A percentile compares a stretch with the other conserved stretches of the same genome.
These are phyloP conservation scores for Echeveria elegans DNA, from an alignment of 164 flowering plant genomes.

Conservation along the genomic window DNA sequence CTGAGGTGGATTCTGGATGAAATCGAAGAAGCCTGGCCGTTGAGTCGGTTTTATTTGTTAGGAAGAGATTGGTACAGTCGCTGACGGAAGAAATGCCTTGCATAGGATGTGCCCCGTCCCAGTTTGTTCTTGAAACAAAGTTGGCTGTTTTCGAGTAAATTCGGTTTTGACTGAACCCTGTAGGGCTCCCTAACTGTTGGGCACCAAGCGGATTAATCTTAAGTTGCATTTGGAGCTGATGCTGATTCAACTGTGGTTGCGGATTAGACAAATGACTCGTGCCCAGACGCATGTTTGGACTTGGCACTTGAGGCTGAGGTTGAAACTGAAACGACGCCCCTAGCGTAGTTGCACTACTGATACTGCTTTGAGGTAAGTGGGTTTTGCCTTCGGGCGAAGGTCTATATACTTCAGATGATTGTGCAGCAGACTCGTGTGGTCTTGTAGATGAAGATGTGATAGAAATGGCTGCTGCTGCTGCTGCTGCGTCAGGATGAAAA, in stretches of 20 bases:
- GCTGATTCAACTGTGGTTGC: slow-evolving; percentile 16
- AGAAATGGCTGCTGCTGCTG: background rate
- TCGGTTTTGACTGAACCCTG: background rate
- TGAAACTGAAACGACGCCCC: slow-evolving; percentile 22
- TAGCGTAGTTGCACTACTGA: background rate
- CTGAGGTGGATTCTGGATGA: slow-evolving; percentile 22
- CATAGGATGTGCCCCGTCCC: background rate
- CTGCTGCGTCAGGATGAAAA: slow-evolving; percentile 9
- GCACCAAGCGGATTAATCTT: background rate
- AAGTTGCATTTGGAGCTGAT: background rate
- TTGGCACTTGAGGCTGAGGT: slow-evolving; percentile 12
- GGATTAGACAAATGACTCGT: slow-evolving; percentile 26
- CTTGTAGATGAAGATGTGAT: background rate
- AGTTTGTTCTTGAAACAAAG: background rate
- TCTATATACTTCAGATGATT: slow-evolving; percentile 9
- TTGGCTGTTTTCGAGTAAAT: background rate
- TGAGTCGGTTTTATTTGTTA: slow-evolving; percentile 3
- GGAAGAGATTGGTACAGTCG: background rate
- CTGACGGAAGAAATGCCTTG: background rate
- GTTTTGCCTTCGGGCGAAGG: slow-evolving; percentile 1
- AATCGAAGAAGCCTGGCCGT: slow-evolving; percentile 7
- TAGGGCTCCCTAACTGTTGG: background rate
- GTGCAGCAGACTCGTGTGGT: background rate
- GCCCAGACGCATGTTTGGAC: slow-evolving; percentile 7
- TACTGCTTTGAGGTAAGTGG: slow-evolving; percentile 6